Conservation (phyloP, 805 yeast genomes). For the Ogataea chonburiensis region DNA sequence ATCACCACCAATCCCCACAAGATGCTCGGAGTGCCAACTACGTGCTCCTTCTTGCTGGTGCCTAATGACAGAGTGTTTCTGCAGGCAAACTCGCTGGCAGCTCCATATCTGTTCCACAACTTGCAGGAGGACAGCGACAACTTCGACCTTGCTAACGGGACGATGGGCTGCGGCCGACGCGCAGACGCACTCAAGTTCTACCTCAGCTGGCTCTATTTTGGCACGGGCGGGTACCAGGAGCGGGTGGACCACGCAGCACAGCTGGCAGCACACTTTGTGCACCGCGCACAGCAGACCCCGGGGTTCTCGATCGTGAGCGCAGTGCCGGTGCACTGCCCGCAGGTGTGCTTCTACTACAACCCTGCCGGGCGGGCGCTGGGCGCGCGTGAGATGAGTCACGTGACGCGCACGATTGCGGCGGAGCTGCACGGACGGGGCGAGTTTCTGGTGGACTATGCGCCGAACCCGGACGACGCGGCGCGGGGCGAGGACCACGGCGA, state of each 20-base stretch:
- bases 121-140: slow-evolving; percentile 48
- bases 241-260: slow-evolving; percentile 73
- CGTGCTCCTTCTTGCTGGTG: slow-evolving; percentile 69
- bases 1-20: slow-evolving; percentile 84
- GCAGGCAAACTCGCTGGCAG: slow-evolving; percentile 69
- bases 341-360: slow-evolving; percentile 76
- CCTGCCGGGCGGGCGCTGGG: slow-evolving; percentile 33
- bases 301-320: slow-evolving; percentile 58
- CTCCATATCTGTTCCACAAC: slow-evolving; percentile 78
- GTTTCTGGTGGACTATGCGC: slow-evolving; percentile 77
- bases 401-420: slow-evolving; percentile 62
- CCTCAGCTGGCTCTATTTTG: slow-evolving; percentile 80
- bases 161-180: slow-evolving; percentile 90
- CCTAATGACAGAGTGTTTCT: slow-evolving; percentile 68
- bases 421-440: slow-evolving; percentile 60
- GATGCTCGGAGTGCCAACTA: slow-evolving; percentile 83
- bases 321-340: slow-evolving; percentile 71
- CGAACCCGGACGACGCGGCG: slow-evolving; percentile 48
- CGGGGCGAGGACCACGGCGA: slow-evolving; percentile 57
- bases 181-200: slow-evolving; percentile 79
- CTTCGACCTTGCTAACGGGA: slow-evolving; percentile 82
- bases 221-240: slow-evolving; percentile 58
- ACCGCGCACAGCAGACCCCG: slow-evolving; percentile 35
- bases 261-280: slow-evolving; percentile 61
- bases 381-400: slow-evolving; percentile 44